Percentiles rank a stretch among this genome's conserved stretches.
Evolutionary conservation across 2,329 filamentous ascomycete genomes (phyloP).

Genomic region (Trichoderma sp.): DNA sequence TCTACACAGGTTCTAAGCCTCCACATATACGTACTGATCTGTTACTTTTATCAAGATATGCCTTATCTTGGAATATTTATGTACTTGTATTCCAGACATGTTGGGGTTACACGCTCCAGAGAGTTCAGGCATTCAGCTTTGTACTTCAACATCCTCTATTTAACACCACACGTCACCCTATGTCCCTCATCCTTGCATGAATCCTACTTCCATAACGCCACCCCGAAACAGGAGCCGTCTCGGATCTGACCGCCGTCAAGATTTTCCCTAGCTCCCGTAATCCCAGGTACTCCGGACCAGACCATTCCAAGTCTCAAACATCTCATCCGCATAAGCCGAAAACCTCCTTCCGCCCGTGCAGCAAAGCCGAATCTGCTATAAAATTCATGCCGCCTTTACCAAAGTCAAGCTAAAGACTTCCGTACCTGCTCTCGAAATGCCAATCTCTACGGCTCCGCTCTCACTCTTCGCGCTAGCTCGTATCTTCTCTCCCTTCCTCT

Average conservation of each 20-base stretch:
- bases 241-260: neutral
- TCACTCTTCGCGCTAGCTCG: constrained; percentile 37
- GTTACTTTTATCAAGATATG: neutral
- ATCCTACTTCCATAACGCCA: neutral
- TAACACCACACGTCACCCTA: neutral
- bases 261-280: neutral
- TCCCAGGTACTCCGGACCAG: neutral
- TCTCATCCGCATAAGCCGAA: neutral
- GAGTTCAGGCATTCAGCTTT: neutral
- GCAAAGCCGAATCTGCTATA: neutral
- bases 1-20: neutral
- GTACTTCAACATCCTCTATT: neutral
- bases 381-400: constrained; percentile 21
- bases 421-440: constrained; percentile 41
- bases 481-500: constrained; percentile 42
- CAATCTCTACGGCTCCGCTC: constrained; percentile 42
- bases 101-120: too few species aligned
- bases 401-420: constrained; percentile 43
- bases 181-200: neutral
- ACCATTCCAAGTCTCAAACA: neutral
- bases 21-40: neutral
- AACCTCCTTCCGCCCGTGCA: neutral
- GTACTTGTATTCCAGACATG: neutral
- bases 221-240: neutral
- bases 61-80: neutral